phyloP scores from a whole-genome alignment of 805 yeast genomes.

The Clavispora phyllophila region DNA sequence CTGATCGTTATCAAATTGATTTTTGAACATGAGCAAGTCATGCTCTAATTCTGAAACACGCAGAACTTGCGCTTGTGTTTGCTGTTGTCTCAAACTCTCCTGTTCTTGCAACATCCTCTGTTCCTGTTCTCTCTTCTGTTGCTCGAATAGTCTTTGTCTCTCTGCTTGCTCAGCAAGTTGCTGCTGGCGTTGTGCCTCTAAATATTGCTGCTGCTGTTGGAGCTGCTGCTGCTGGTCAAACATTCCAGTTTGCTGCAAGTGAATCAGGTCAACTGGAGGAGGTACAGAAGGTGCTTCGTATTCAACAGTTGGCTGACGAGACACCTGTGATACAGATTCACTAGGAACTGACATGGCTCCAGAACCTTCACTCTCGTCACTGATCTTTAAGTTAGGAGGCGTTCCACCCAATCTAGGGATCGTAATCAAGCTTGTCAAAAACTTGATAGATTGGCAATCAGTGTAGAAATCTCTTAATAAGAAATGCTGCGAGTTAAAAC shows the following conservation, averaged over 20 bases:
- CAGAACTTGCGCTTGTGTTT: constrained; percentile 71
- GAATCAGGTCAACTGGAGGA: constrained; percentile 31
- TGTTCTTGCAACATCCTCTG: constrained; percentile 68
- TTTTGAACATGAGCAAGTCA: constrained; percentile 66
- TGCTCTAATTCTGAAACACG: constrained; percentile 77
- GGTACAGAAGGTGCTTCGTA: constrained; percentile 32
- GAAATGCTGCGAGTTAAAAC: constrained; percentile 70
- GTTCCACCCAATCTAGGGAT: constrained; percentile 62
- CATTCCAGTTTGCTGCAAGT: constrained; percentile 53
- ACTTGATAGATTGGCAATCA: constrained; percentile 81
- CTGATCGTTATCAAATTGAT: constrained; percentile 84
- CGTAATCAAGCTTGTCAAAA: constrained; percentile 72
- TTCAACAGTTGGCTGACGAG: constrained; percentile 38
- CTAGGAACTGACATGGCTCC: constrained; percentile 28
- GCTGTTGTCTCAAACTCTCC: constrained; percentile 60
- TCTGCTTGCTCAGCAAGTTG: constrained; percentile 66
- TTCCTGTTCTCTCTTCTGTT: constrained; percentile 67
- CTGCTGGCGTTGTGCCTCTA: constrained; percentile 57
- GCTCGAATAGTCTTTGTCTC: constrained; percentile 69
- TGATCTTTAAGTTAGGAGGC: constrained; percentile 53
- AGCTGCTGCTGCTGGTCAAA: constrained; percentile 48
- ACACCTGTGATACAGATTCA: constrained; percentile 33
- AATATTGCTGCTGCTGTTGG: constrained; percentile 61
- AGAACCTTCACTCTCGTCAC: constrained; percentile 38
- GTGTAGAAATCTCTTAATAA: constrained; percentile 77